Conservation (phyloP, 495 filamentous ascomycete species). For the Jackrogersella multiformis region DNA sequence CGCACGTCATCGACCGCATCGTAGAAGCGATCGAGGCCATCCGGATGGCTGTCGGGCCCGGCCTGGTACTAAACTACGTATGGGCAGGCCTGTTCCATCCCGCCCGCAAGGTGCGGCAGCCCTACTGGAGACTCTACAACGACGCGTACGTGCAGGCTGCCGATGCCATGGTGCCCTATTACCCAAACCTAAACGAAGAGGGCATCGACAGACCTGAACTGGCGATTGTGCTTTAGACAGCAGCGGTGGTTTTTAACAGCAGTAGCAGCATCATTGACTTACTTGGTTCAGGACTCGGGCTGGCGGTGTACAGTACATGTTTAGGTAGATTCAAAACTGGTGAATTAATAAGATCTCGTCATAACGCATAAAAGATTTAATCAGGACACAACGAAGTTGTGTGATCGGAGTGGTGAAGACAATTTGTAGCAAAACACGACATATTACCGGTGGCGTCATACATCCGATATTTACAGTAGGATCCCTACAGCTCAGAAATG, state of each 20-base stretch:
- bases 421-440: background rate
- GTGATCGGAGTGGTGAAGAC: background rate
- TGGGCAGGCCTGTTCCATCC: constrained; percentile 98
- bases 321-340: constrained; percentile 8
- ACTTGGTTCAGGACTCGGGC: constrained; percentile 12
- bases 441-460: background rate
- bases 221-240: constrained; percentile 77
- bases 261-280: background rate
- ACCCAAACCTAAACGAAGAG: constrained; percentile 83
- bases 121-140: constrained; percentile 97
- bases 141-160: constrained; percentile 94
- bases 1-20: constrained; percentile 98
- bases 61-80: constrained; percentile 93
- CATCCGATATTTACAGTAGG: background rate
- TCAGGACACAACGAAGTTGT: background rate
- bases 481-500: too few species aligned
- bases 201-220: constrained; percentile 78
- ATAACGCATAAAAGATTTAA: background rate
- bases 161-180: constrained; percentile 96
- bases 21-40: constrained; percentile 98
- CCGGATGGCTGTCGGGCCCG: constrained; percentile 90
- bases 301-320: constrained; percentile 30
- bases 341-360: constrained; percentile 1
- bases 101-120: constrained; percentile 88
- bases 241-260: background rate